Evolutionary conservation across 140 eudicot species (phyloP).

Genomic region (Bidens hawaiensis): DNA sequence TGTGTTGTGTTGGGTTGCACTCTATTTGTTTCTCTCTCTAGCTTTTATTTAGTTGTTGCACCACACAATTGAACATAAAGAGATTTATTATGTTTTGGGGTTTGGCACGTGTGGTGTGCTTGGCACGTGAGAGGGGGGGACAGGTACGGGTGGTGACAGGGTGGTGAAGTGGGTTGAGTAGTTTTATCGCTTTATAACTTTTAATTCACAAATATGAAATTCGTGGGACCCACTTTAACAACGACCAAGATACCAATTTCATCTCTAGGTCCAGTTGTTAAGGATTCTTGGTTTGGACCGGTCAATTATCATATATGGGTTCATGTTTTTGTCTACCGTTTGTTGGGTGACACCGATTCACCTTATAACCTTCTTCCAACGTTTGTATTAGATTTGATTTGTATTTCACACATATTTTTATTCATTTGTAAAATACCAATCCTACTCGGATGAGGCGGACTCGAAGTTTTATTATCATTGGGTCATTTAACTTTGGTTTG

Average conservation of each 20-base stretch:
- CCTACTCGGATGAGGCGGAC: too few species aligned
- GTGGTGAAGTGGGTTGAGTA: conserved; percentile 37
- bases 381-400: background rate
- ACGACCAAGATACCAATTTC: conserved; percentile 40
- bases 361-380: background rate
- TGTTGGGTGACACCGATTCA: conserved; percentile 5
- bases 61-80: conserved; percentile 46
- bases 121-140: conserved; percentile 41
- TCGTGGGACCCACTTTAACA: conserved; percentile 29
- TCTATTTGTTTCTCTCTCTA: conserved; percentile 37
- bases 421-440: too few species aligned
- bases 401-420: background rate
- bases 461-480: too few species aligned
- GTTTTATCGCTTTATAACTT: conserved; percentile 36
- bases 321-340: conserved; percentile 3
- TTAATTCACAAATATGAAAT: conserved; percentile 14
- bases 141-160: conserved; percentile 55
- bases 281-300: conserved; percentile 26
- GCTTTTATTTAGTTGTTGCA: conserved; percentile 80
- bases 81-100: conserved; percentile 11
- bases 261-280: conserved; percentile 21
- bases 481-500: too few species aligned
- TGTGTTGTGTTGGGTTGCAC: background rate
- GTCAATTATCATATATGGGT: conserved; percentile 2
- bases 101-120: conserved; percentile 15